Percentiles rank a stretch among this genome's conserved stretches.
Conservation (phyloP, 352 stramenopile species). For the Phytophthora citricola region DNA sequence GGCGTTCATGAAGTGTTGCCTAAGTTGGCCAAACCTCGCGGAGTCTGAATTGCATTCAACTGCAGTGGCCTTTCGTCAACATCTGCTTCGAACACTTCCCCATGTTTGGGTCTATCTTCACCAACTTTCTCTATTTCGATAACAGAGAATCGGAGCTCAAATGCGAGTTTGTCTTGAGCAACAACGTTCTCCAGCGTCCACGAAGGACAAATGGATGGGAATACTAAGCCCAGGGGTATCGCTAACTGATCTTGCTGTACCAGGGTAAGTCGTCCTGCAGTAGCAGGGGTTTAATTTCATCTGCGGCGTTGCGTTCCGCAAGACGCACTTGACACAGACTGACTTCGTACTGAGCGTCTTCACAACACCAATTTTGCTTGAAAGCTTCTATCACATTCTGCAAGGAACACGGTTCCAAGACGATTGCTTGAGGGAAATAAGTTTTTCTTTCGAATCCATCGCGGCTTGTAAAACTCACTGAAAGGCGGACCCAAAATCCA, state of each 20-base stretch:
- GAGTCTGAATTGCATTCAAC: not conserved
- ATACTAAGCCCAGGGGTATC: not conserved
- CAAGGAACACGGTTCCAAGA: conserved; percentile 8
- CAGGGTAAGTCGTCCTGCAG: not conserved
- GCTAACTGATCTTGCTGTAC: conserved; percentile 23
- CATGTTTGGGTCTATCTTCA: not conserved
- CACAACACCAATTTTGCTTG: conserved; percentile 77
- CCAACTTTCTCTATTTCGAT: conserved; percentile 7
- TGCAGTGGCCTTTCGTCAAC: not conserved
- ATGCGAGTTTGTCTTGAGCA: conserved; percentile 1
- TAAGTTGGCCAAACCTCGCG: conserved; percentile 59
- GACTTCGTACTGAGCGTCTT: not conserved
- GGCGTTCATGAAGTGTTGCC: conserved; percentile 88
- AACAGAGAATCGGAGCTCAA: conserved; percentile 22
- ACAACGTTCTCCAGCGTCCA: not conserved
- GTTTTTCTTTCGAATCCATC: conserved; percentile 22
- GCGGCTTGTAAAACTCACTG: conserved; percentile 6
- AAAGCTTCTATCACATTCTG: conserved; percentile 41
- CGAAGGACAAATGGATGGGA: conserved; percentile 3
- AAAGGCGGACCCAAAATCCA: conserved; percentile 23
- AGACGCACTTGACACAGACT: conserved; percentile 14
- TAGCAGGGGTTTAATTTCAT: conserved; percentile 13
- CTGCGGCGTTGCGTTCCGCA: conserved; percentile 6
- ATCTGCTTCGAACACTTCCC: not conserved
- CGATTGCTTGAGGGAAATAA: conserved; percentile 17